Base-by-base conservation (phyloP, 2,329 filamentous ascomycete genomes). In the Pezicula neosporulosa region DNA sequence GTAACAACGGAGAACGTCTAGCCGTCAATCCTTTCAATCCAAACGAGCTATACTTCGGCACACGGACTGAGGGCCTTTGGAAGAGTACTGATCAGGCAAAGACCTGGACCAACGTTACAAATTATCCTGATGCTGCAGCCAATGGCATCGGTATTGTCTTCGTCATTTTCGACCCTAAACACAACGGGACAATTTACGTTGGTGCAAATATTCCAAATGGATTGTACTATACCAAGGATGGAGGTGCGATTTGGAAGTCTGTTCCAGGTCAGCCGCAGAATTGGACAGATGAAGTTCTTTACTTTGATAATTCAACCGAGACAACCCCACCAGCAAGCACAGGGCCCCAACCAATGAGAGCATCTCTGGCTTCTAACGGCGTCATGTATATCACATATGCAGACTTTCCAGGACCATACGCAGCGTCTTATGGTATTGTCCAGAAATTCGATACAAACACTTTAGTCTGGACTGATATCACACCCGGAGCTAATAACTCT, bases 381-480 rank as follows among this genome's bases (percentile, higher is more conserved):
- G 73, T 75, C 0, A 62, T 83, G 0, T 82, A 83, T 54, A 58
- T 83, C 8, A 77, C 73, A 0, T 82, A 82, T 58, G 72, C 70
- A n/a, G 73, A 82, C 47, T 78, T 77, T 0, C 71, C 73, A 0
- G 80, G 80, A 0, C 80, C 80, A 1, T 82, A 81, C 47, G 80
- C 82, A 49, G 78, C 79, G 7, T 73, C 70, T 0, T 56, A 68
- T 2, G 80, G 80, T 27, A 75, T 70, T 0, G 76, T 83, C 1
- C 78, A 75, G 52, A 73, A 75, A 47, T 82, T 80, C 56, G 74
- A 80, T 49, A 72, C 82, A 41, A 60, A 70, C 1, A 65, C 66
- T 3, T 64, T 65, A 28, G 71, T 66, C 2, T 82, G 78, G 78
- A 78, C 69, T 12, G 68, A 83, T 58, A 82, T 83, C 59, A 81